A percentile compares a stretch with the other conserved stretches of the same genome.
phyloP scores from a whole-genome alignment of 345 rosid species.

The Atalantia buxifolia region DNA sequence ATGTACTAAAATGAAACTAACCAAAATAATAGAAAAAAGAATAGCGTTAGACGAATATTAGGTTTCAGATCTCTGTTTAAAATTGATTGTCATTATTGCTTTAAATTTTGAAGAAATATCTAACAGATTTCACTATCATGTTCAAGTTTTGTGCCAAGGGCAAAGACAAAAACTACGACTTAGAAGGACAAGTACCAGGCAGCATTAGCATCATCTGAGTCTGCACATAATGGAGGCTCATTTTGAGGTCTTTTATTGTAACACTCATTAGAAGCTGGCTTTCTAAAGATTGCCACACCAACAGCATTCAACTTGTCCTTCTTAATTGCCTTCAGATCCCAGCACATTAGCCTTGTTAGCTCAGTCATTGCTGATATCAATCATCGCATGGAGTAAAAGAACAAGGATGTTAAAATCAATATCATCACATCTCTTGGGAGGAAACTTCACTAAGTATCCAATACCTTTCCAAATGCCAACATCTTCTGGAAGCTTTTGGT shows the following conservation, averaged over 20 bases:
- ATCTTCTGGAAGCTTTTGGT: conserved; percentile 73
- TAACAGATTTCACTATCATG: background rate
- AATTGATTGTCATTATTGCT: background rate
- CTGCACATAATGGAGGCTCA: conserved; percentile 65
- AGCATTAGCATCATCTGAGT: conserved; percentile 67
- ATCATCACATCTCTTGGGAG: background rate
- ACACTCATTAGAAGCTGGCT: conserved; percentile 64
- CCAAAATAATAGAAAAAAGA: background rate
- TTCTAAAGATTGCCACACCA: conserved; percentile 65
- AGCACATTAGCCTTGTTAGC: conserved; percentile 71
- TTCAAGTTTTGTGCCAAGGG: background rate
- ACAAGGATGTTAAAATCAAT: conserved; percentile 16
- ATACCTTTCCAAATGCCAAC: conserved; percentile 85
- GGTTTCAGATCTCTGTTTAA: background rate
- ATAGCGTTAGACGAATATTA: background rate
- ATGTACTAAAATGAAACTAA: background rate
- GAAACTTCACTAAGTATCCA: background rate
- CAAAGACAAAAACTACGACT: background rate
- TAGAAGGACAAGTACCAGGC: conserved; percentile 49
- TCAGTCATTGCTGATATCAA: conserved; percentile 57
- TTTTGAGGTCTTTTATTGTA: conserved; percentile 49
- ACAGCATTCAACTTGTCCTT: conserved; percentile 56
- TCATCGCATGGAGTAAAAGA: conserved; percentile 3
- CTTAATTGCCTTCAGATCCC: conserved; percentile 55
- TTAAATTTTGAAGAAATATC: background rate